Evolutionary conservation across 768 basidiomycete species (phyloP), one percentile per base, ranked within the genome.

Genomic region (Xerocomellus dryophilus): DNA sequence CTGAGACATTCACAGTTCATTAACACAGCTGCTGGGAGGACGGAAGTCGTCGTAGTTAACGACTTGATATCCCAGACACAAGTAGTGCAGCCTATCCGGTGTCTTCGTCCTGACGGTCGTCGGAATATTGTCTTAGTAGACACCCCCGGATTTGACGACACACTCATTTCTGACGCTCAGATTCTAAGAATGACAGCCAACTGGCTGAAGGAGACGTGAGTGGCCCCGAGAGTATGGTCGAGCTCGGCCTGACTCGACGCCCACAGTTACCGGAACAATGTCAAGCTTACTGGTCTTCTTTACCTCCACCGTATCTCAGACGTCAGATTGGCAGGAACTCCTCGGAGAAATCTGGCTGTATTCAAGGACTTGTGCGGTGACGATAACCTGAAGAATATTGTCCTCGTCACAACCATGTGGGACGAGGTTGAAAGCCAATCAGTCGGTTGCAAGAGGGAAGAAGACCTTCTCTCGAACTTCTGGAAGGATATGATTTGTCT

Each of bases 331-430:
- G 32, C 34, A 14, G 61, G 61, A 35, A 52, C 53, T 2, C 41
- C 61, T 40, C 25, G 46, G 29, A 50, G 47, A 43, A 62, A 52
- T 38, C 21, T 60, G 9, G 10, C 34, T 1, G 53, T 60, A 20
- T 59, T 60, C 39, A 48, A 23, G 15, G 50, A 47, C 10, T 23
- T 62, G 36, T 62, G 61, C 10, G 61, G 61, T 11, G 20, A 51
- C 1, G 14, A 7, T 2, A 55, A 39, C 41, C 10, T 62, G 21
- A 59, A 53, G 51, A 63, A 57, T 17, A 44, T 63, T 1, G 17
- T 60, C 40, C 51, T 62, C 15, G 61, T 63, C 27, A 60, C 61
- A 1, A 62, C 61, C 8, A 62, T 61, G 61, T 61, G 60, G 60
- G 60, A 61, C 14, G 46, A 60, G 23, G 36, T 54, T 2, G 32